A percentile compares a stretch with the other conserved stretches of the same genome.
Conservation (phyloP, 345 rosid species). For the Viola odorata region DNA sequence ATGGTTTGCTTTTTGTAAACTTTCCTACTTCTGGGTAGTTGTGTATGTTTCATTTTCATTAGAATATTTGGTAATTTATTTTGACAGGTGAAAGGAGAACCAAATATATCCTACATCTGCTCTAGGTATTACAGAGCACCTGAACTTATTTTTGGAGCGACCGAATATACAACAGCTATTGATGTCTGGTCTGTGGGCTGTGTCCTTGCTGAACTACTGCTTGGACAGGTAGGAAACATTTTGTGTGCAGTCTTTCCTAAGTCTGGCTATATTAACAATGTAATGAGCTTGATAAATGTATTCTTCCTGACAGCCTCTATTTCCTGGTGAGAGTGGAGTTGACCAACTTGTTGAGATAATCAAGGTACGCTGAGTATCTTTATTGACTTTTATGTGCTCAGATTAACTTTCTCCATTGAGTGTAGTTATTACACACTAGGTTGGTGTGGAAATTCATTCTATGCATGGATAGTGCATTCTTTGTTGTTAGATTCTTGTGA, state of each 20-base stretch:
- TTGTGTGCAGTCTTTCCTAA: constrained; percentile 1
- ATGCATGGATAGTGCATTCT: not conserved
- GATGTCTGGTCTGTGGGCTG: constrained; percentile 99
- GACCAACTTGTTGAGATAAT: constrained; percentile 98
- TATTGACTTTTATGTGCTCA: not conserved
- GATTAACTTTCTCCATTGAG: too few species aligned
- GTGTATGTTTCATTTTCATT: not conserved
- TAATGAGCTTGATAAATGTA: not conserved
- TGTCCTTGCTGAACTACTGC: constrained; percentile 84
- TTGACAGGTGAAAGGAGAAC: constrained; percentile 92
- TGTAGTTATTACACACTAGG: too few species aligned
- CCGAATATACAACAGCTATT: constrained; percentile 85
- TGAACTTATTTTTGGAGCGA: constrained; percentile 96
- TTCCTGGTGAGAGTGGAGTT: constrained; percentile 96
- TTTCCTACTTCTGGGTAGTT: not conserved
- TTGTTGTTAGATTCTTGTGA: not conserved
- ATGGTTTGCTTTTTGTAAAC: constrained; percentile 14
- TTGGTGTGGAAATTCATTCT: not conserved
- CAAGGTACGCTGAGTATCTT: constrained; percentile 47
- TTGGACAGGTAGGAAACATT: constrained; percentile 65
- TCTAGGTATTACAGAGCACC: constrained; percentile 98
- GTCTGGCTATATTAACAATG: not conserved
- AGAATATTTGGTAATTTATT: constrained; percentile 9
- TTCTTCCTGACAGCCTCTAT: constrained; percentile 61
- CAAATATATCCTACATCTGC: constrained; percentile 94